Conservation (phyloP, 768 basidiomycete species). For the Neoboletus magnificus region DNA sequence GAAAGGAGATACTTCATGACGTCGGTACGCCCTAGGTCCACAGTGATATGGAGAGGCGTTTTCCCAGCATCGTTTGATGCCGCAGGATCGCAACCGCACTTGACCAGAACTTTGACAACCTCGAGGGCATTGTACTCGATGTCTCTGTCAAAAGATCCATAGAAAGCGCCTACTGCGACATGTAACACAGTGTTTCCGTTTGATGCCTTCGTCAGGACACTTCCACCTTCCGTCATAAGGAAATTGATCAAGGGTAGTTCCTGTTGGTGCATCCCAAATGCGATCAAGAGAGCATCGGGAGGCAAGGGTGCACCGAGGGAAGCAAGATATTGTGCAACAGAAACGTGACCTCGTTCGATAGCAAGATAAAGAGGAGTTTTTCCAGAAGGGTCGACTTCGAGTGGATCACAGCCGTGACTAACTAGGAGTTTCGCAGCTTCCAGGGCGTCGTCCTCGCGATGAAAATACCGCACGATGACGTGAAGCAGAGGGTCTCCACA, state of each 20-base stretch:
- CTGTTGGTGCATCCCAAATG: neutral
- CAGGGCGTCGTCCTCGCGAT: neutral
- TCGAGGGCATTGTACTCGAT: neutral
- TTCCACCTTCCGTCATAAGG: neutral
- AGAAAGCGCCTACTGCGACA: neutral
- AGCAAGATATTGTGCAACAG: neutral
- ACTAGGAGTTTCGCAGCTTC: neutral
- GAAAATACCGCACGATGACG: neutral
- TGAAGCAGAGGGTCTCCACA: neutral
- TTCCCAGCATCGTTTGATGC: neutral
- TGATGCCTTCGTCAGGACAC: neutral
- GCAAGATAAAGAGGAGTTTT: neutral
- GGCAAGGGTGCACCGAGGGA: neutral
- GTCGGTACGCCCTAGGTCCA: neutral
- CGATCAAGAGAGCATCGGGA: neutral
- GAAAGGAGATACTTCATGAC: neutral
- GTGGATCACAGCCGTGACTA: neutral
- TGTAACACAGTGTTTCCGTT: neutral
- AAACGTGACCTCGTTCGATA: neutral
- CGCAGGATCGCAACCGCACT: neutral
- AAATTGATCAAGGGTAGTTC: neutral
- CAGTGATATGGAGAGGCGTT: neutral
- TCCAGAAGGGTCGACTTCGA: neutral
- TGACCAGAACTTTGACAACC: neutral
- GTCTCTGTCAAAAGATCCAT: too few species aligned